phyloP scores from a whole-genome alignment of 1,139 yeast genomes.

The Protomyces pachydermus region DNA sequence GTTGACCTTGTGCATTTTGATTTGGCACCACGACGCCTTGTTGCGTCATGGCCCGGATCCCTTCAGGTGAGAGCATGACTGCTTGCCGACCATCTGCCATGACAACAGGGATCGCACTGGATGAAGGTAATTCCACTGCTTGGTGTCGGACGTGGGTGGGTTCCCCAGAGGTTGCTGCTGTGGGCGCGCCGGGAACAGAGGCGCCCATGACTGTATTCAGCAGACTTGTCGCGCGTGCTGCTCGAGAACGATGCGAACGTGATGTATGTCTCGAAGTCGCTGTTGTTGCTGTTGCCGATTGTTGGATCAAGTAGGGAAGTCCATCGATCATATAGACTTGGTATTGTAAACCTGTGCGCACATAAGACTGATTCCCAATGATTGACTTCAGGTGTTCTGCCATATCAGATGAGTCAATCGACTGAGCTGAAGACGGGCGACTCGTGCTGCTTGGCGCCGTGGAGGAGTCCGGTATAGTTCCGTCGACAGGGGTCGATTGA shows the following conservation, averaged over 20 bases:
- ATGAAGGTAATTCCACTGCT: conserved; percentile 15
- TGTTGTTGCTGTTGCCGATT: neutral
- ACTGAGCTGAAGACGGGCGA: neutral
- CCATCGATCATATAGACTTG: conserved; percentile 17
- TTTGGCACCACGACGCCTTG: conserved; percentile 2
- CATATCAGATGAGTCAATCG: neutral
- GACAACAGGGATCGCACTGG: conserved; percentile 16
- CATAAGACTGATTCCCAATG: neutral
- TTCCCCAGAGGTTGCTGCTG: neutral
- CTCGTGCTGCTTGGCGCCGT: neutral
- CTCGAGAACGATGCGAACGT: neutral
- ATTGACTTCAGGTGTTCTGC: neutral
- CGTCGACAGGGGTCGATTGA: neutral
- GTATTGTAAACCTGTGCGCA: conserved; percentile 5
- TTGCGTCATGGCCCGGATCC: conserved; percentile 20
- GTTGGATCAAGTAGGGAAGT: conserved; percentile 11
- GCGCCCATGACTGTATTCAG: neutral
- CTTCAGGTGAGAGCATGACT: conserved; percentile 20
- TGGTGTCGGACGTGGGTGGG: conserved; percentile 3
- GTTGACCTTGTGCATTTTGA: conserved; percentile 1
- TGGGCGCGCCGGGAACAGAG: neutral
- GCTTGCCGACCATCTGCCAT: conserved; percentile 21
- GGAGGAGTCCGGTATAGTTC: neutral
- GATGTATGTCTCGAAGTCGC: neutral
- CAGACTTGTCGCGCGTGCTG: neutral